phyloP scores from a whole-genome alignment of 176 grass and related monocot genomes.

The Pontederia crassipes region DNA sequence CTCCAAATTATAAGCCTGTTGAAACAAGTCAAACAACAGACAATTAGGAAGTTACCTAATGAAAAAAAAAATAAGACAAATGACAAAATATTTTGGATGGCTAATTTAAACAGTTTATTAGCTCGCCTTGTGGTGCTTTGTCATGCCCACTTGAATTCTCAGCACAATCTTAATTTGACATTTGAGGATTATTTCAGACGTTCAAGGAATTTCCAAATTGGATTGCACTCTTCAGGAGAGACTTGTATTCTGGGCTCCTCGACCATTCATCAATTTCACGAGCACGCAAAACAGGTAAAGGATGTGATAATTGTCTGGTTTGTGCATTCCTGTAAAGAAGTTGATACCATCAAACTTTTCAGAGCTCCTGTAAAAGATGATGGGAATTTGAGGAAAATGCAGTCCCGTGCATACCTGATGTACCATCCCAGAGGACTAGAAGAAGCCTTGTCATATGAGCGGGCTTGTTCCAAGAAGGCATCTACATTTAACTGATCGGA shows the following conservation, averaged over 20 bases:
- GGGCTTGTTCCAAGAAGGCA: constrained; percentile 98
- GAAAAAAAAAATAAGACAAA: too few relatives aligned
- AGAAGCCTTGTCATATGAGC: constrained; percentile 81
- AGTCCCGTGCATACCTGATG: constrained; percentile 40
- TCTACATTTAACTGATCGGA: constrained; percentile 77
- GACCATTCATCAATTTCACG: constrained; percentile 84
- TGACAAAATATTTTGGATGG: too few relatives aligned
- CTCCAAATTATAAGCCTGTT: too few relatives aligned
- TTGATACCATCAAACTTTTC: background rate
- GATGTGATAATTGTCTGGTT: constrained; percentile 74
- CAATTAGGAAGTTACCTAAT: too few relatives aligned
- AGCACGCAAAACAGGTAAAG: constrained; percentile 74
- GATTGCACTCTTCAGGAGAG: constrained; percentile 19
- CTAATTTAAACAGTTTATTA: too few relatives aligned
- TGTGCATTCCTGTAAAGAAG: constrained; percentile 59
- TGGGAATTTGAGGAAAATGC: too few relatives aligned
- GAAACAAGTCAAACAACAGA: too few relatives aligned
- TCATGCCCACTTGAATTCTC: background rate
- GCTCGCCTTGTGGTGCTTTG: too few relatives aligned
- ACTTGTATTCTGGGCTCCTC: constrained; percentile 56
- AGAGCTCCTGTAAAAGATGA: background rate
- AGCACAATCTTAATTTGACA: background rate
- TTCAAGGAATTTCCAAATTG: constrained; percentile 7
- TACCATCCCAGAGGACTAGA: constrained; percentile 80
- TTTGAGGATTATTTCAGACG: background rate